Percentiles rank a stretch among this genome's conserved stretches.
phyloP scores from a whole-genome alignment of 441 rosid species.

The Flueggea neowawraea region DNA sequence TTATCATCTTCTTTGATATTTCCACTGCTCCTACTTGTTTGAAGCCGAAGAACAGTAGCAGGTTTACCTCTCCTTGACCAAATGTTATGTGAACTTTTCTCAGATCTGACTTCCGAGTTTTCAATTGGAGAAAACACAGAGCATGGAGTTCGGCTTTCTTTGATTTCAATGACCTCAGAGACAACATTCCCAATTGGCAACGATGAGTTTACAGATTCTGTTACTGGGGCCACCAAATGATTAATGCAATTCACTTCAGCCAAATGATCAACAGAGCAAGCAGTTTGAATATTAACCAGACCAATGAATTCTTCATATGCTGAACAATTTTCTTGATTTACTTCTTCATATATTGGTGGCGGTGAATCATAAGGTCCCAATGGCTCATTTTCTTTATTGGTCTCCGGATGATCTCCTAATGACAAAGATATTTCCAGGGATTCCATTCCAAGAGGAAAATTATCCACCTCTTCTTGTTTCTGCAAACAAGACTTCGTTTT shows the following conservation, averaged over 20 bases:
- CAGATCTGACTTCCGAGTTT: constrained; percentile 34
- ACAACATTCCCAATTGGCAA: constrained; percentile 25
- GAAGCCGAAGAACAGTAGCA: constrained; percentile 50
- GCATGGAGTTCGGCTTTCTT: constrained; percentile 35
- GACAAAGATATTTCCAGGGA: constrained; percentile 15
- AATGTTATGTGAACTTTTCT: constrained; percentile 36
- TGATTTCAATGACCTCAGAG: constrained; percentile 20
- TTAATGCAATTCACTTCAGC: no score
- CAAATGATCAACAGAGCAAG: no score
- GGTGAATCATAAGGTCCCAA: constrained; percentile 6
- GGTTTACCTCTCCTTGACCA: constrained; percentile 86
- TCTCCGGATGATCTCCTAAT: constrained; percentile 13
- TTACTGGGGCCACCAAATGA: constrained; percentile 7
- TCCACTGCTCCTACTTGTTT: constrained; percentile 44
- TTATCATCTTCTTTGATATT: constrained; percentile 22
- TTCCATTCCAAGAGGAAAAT: constrained; percentile 9
- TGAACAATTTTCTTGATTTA: constrained; percentile 15
- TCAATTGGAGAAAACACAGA: constrained; percentile 24
- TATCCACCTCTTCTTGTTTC: constrained; percentile 8
- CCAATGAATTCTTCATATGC: constrained; percentile 18
- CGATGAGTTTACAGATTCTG: constrained; percentile 31
- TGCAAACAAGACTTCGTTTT: constrained; percentile 12
- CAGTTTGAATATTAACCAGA: not conserved
- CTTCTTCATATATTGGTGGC: constrained; percentile 21
- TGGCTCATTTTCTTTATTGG: constrained; percentile 19